Conservation (phyloP, 257 asterid genomes). For the Solanum microdontum region DNA sequence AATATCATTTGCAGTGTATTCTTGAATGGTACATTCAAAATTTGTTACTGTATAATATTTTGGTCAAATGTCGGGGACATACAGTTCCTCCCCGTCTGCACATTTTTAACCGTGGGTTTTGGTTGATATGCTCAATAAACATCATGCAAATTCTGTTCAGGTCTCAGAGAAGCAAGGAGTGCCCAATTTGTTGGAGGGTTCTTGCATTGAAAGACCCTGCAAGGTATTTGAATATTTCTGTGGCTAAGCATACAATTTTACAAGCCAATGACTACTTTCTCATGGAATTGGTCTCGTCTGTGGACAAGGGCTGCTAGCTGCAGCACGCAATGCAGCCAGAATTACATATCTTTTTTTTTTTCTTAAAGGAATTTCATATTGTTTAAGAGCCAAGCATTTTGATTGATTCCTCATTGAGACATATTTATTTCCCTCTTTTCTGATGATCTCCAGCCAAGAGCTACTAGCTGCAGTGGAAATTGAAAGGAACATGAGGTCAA, state of each 20-base stretch:
- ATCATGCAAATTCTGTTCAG: conserved; percentile 13
- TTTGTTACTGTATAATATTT: background rate
- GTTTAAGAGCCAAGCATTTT: background rate
- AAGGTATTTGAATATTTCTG: conserved; percentile 25
- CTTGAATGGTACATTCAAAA: conserved; percentile 47
- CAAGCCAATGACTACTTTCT: background rate
- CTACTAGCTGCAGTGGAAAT: conserved; percentile 38
- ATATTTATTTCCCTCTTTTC: background rate
- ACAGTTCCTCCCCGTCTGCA: background rate
- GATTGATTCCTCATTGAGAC: background rate
- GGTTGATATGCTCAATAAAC: background rate
- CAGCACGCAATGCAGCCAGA: background rate
- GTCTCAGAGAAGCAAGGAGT: conserved; percentile 62
- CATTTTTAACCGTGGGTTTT: background rate
- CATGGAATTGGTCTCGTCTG: background rate
- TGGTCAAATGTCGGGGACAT: background rate
- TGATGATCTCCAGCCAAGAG: conserved; percentile 38
- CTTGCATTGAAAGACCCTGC: conserved; percentile 41
- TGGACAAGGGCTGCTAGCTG: background rate
- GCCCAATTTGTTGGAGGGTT: conserved; percentile 61
- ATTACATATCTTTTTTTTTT: background rate
- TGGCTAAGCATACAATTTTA: background rate
- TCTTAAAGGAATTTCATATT: background rate
- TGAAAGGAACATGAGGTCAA: conserved; percentile 29
- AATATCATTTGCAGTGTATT: conserved; percentile 71